Evolutionary conservation across 805 yeast genomes (phyloP).

Genomic region (Ogataea populi-albae): DNA sequence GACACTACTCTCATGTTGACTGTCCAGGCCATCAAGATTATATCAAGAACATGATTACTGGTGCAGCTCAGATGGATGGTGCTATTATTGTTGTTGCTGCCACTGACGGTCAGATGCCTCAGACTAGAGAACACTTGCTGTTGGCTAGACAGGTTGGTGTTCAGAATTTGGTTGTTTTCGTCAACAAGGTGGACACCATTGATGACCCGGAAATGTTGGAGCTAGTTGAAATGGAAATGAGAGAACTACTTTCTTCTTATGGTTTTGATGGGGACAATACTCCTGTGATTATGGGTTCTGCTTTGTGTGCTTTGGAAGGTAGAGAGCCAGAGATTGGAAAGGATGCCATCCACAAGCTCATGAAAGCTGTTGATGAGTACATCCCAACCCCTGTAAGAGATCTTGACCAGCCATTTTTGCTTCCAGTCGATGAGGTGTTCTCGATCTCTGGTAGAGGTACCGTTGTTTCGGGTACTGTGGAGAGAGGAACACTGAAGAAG

Average conservation of each 20-base stretch:
- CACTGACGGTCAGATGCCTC: conserved; percentile 99
- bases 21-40: conserved; percentile 99
- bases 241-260: conserved; percentile 85
- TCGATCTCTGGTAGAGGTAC: conserved; percentile 99
- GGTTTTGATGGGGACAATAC: conserved; percentile 98
- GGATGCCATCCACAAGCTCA: conserved; percentile 75
- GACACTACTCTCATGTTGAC: conserved; percentile 98
- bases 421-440: conserved; percentile 97
- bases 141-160: conserved; percentile 99
- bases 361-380: conserved; percentile 89
- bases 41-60: conserved; percentile 98
- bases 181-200: conserved; percentile 95
- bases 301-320: conserved; percentile 91
- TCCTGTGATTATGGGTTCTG: conserved; percentile 98
- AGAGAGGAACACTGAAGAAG: conserved; percentile 95
- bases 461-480: conserved; percentile 98
- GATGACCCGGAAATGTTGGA: conserved; percentile 99
- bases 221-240: conserved; percentile 99
- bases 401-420: conserved; percentile 90
- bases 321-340: conserved; percentile 88
- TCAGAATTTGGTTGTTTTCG: conserved; percentile 94
- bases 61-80: conserved; percentile 99
- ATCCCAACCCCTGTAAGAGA: conserved; percentile 98
- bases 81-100: conserved; percentile 99
- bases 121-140: conserved; percentile 97